These are phyloP conservation scores for Termitomyces sp. DNA, from an alignment of 1,284 basidiomycete species.

Conservation along the genomic window DNA sequence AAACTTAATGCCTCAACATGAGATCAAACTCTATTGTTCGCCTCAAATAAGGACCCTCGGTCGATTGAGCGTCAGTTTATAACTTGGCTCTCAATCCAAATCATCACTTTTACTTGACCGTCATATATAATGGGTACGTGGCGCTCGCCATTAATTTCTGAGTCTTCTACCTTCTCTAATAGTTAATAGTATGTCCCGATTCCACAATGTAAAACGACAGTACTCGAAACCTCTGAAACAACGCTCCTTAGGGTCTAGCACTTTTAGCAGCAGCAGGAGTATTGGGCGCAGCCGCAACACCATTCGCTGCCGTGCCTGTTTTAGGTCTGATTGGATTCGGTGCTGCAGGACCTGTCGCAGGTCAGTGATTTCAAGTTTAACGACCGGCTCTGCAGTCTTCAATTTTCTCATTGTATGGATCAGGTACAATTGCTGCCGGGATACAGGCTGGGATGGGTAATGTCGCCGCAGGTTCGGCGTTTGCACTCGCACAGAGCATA, in stretches of 20 bases:
- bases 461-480: slow-evolving; percentile 7
- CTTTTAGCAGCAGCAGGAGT: background rate
- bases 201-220: background rate
- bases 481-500: slow-evolving; percentile 13
- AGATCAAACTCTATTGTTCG: background rate
- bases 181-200: background rate
- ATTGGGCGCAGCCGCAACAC: slow-evolving; percentile 5
- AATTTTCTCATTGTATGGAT: background rate
- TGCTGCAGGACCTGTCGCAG: slow-evolving; percentile 12
- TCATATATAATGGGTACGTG: background rate
- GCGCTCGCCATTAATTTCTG: background rate
- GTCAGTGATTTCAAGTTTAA: background rate
- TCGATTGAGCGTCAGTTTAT: background rate
- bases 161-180: background rate
- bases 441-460: slow-evolving; percentile 10
- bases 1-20: background rate
- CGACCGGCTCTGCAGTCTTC: background rate
- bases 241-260: background rate
- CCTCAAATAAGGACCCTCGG: background rate
- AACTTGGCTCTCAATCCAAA: background rate
- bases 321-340: slow-evolving; percentile 12
- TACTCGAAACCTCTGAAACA: background rate
- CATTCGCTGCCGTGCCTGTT: slow-evolving; percentile 7
- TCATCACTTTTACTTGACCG: background rate
- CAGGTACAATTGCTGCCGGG: slow-evolving; percentile 9